Conservation (phyloP, 164 flowering plant species). For the Vitis amurensis region DNA sequence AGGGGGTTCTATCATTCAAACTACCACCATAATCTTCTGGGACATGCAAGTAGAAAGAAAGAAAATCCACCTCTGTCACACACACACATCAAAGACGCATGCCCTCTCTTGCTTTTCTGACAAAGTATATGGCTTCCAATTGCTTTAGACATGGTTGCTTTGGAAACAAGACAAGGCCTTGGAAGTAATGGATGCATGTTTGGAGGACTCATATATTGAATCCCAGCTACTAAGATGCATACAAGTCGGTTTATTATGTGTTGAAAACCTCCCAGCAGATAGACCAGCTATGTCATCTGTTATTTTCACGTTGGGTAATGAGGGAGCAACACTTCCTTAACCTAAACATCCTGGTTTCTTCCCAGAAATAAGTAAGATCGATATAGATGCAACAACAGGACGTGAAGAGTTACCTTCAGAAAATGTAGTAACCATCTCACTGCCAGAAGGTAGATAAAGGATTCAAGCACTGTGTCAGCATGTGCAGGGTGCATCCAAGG, state of each 20-base stretch:
- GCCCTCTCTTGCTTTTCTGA: not conserved
- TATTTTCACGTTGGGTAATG: conserved; percentile 19
- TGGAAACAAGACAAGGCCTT: conserved; percentile 13
- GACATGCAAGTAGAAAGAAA: conserved; percentile 24
- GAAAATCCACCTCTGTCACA: no score
- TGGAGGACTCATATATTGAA: conserved; percentile 1
- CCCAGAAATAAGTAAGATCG: not conserved
- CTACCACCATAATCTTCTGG: conserved; percentile 31
- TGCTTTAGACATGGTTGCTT: conserved; percentile 32
- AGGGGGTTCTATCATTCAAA: conserved; percentile 23
- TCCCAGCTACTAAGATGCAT: conserved; percentile 22
- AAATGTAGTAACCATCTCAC: no score
- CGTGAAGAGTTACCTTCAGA: not conserved
- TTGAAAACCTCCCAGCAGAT: conserved; percentile 28
- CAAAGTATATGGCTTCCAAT: no score
- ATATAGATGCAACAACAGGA: not conserved
- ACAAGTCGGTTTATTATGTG: conserved; percentile 26
- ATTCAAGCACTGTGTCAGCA: no score
- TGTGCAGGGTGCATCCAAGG: no score
- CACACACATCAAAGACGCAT: no score
- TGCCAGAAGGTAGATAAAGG: not conserved
- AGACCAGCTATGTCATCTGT: conserved; percentile 31
- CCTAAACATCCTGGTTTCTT: conserved; percentile 30
- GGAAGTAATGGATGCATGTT: conserved; percentile 11
- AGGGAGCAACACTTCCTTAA: conserved; percentile 6